These are phyloP conservation scores for Kwoniella mangroviensis DNA, from an alignment of 768 basidiomycete genomes.

Conservation along the genomic window DNA sequence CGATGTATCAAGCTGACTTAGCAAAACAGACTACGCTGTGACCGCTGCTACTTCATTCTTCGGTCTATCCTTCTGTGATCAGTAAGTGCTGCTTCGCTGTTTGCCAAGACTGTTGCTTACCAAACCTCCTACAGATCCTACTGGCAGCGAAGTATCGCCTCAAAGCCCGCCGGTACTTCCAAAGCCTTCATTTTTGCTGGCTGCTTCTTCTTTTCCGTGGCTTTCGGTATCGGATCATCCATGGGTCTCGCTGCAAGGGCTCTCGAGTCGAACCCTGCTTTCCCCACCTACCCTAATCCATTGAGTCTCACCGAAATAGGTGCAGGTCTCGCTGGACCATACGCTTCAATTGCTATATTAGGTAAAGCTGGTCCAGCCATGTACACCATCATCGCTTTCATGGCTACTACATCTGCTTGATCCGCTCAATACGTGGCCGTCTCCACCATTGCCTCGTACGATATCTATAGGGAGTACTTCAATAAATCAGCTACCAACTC, in stretches of 20 bases:
- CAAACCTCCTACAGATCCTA: constrained; percentile 1
- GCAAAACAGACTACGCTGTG: constrained; percentile 10
- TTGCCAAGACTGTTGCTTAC: not conserved
- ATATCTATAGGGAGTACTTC: constrained; percentile 21
- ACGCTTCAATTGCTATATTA: constrained; percentile 8
- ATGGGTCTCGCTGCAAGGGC: constrained; percentile 20
- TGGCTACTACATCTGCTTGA: constrained; percentile 20
- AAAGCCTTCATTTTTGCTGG: constrained; percentile 22
- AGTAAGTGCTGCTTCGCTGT: not conserved
- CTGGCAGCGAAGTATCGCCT: constrained; percentile 20
- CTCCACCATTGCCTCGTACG: constrained; percentile 15
- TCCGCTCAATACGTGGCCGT: constrained; percentile 20
- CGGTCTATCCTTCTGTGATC: constrained; percentile 16
- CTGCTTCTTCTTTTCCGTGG: constrained; percentile 22
- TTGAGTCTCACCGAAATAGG: constrained; percentile 16
- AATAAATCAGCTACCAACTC: constrained; percentile 18
- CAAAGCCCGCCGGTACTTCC: constrained; percentile 14
- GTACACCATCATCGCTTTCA: constrained; percentile 23
- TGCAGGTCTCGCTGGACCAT: constrained; percentile 17
- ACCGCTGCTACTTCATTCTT: constrained; percentile 19
- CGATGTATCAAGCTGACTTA: not conserved
- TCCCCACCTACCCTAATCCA: constrained; percentile 16
- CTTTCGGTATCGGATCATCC: constrained; percentile 16
- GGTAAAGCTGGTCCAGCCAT: constrained; percentile 23
- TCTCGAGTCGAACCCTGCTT: constrained; percentile 11